Percentiles rank a stretch among this genome's conserved stretches.
Conservation (phyloP, 225 moss, liverwort and hornwort genomes). For the Physcomitrium patens region DNA sequence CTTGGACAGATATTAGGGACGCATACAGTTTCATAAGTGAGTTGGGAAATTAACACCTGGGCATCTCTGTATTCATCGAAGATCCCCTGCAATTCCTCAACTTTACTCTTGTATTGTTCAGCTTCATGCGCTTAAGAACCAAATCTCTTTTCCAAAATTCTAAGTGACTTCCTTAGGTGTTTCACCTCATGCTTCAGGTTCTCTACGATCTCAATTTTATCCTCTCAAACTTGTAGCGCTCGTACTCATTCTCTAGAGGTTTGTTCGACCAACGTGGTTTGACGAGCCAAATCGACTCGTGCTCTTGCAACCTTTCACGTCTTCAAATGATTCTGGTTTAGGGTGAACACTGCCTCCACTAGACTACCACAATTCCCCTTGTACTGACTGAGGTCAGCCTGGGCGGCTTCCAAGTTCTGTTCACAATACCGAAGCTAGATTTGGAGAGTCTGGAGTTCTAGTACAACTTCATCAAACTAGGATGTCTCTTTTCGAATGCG, state of each 20-base stretch:
- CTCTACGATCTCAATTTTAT: constrained; percentile 31
- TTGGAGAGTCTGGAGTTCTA: constrained; percentile 44
- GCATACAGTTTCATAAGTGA: constrained; percentile 40
- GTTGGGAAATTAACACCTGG: constrained; percentile 29
- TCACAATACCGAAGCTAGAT: constrained; percentile 44
- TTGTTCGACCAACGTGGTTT: constrained; percentile 43
- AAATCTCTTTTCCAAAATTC: constrained; percentile 22
- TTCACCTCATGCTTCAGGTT: constrained; percentile 36
- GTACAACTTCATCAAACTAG: constrained; percentile 33
- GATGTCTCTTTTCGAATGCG: constrained; percentile 40
- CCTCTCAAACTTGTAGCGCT: constrained; percentile 42
- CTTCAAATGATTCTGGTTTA: constrained; percentile 43
- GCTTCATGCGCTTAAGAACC: constrained; percentile 38
- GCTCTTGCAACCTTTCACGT: constrained; percentile 39
- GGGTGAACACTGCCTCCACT: constrained; percentile 33
- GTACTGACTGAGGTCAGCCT: constrained; percentile 38
- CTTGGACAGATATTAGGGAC: constrained; percentile 33
- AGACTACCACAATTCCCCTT: constrained; percentile 46
- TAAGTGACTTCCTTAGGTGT: constrained; percentile 36
- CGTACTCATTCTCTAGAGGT: constrained; percentile 36
- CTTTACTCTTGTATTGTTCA: constrained; percentile 35
- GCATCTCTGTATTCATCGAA: constrained; percentile 43
- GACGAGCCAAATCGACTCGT: constrained; percentile 26
- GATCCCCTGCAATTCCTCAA: constrained; percentile 38
- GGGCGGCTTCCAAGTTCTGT: constrained; percentile 26